Evolutionary conservation across 2,329 filamentous ascomycete species (phyloP), one percentile per base, ranked within the genome.

Genomic region (Neophaeococcomyces mojaviensis): DNA sequence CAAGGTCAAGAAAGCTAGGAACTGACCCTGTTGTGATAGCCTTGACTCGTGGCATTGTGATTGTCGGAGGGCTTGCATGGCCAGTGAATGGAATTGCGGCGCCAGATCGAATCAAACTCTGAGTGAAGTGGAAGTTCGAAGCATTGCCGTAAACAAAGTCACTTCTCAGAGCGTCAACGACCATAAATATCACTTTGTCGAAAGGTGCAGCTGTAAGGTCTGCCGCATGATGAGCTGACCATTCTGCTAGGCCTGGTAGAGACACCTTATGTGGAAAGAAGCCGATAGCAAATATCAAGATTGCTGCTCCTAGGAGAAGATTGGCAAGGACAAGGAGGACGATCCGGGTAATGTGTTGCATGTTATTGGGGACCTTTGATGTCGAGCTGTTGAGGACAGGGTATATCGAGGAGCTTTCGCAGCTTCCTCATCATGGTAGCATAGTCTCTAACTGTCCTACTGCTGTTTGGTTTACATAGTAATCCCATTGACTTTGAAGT

Each of bases 211-310:
- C 66, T 38, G 72, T 67, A 22, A 77, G 61, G 40, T 74, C 59
- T 51, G 79, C 75, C 10, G 35, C 8, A 6, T 49, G 35, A 16
- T 39, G 37, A 4, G 36, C 15, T 15, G 52, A 45, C 53, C 66
- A 85, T 52, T 76, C 70, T 8, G 92, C 89, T 38, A 95, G 70
- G 3, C 92, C 92, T 9, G 89, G 81, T 39, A 98, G 74, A 55
- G 95, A 84, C 2, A 92, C 88, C 61, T 98, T 98, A 68, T 97
- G 96, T 6, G 92, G 92, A 61, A 98, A 98, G 74, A 98, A 98
- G 12, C 92, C 88, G 30, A 79, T 78, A 18, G 85, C 88, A 63
- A 94, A 95, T 53, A 82, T 67, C 44, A 82, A 55, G 49, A 86
- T 78, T 8, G 56, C 35, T 8, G 45, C 37, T 13, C 58, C 44